These are phyloP conservation scores for Urostyla sp. DNA, from an alignment of 73 alveolate genomes.

Conservation along the genomic window DNA sequence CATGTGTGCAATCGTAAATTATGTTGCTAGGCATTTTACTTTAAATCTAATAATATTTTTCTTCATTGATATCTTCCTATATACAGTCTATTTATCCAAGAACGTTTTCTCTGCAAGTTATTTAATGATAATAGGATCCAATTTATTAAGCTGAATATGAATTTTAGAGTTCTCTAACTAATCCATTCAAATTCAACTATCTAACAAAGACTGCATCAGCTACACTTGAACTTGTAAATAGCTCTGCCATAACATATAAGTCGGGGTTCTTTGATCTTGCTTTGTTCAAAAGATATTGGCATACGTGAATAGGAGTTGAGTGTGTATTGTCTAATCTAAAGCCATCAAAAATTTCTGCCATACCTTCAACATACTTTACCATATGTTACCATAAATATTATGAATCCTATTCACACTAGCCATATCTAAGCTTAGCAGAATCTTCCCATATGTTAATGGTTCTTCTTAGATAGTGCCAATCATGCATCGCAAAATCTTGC, in stretches of 20 bases:
- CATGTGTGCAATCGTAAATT: slow-evolving; percentile 96
- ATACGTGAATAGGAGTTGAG: slow-evolving; percentile 93
- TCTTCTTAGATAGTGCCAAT: slow-evolving; percentile 95
- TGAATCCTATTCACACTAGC: slow-evolving; percentile 83
- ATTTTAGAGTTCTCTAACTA: slow-evolving; percentile 89
- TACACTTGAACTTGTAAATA: slow-evolving; percentile 87
- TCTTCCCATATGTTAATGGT: slow-evolving; percentile 95
- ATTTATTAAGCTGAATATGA: slow-evolving; percentile 65
- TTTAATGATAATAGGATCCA: slow-evolving; percentile 71
- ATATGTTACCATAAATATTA: slow-evolving; percentile 92
- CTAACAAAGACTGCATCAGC: slow-evolving; percentile 88
- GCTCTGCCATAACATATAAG: slow-evolving; percentile 93
- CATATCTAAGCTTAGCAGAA: slow-evolving; percentile 94
- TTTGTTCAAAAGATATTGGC: slow-evolving; percentile 88
- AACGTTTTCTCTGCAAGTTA: slow-evolving; percentile 79
- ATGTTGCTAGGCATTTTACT: slow-evolving; percentile 80
- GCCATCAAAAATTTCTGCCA: slow-evolving; percentile 93
- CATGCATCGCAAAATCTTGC: slow-evolving; percentile 87
- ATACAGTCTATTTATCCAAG: slow-evolving; percentile 80
- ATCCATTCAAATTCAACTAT: slow-evolving; percentile 88
- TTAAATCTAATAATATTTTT: slow-evolving; percentile 63
- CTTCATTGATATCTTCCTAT: slow-evolving; percentile 68
- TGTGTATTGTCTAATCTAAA: slow-evolving; percentile 98
- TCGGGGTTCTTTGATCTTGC: slow-evolving; percentile 92
- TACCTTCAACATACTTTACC: slow-evolving; percentile 89